These are phyloP conservation scores for Tuber indicum DNA, from an alignment of 495 filamentous ascomycete species.

Conservation along the genomic window DNA sequence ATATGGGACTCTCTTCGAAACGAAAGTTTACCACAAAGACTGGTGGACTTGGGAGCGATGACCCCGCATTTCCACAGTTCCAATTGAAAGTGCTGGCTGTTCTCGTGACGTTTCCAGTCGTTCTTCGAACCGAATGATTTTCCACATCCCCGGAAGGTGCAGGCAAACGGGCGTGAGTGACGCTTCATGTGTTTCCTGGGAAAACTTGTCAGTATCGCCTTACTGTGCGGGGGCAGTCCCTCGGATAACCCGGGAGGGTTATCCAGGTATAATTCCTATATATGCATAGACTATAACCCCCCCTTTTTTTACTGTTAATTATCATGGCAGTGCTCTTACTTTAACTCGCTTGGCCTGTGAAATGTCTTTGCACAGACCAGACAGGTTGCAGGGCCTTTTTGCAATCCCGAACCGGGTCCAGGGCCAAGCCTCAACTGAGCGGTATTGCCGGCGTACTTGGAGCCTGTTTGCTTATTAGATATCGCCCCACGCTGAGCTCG, in stretches of 20 bases:
- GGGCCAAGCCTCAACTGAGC: slow-evolving; percentile 5
- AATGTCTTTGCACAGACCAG: slow-evolving; percentile 24
- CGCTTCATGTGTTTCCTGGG: slow-evolving; percentile 80
- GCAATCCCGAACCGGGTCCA: not conserved
- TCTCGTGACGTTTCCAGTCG: slow-evolving; percentile 96
- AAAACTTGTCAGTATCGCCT: slow-evolving; percentile 12
- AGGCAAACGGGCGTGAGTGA: slow-evolving; percentile 79
- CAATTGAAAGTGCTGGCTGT: slow-evolving; percentile 69
- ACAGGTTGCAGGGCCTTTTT: slow-evolving; percentile 10
- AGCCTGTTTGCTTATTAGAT: not conserved
- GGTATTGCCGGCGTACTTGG: not conserved
- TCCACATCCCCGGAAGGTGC: slow-evolving; percentile 66
- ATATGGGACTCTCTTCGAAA: slow-evolving; percentile 57
- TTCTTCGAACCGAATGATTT: slow-evolving; percentile 87
- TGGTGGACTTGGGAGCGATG: slow-evolving; percentile 20
- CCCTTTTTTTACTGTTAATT: not conserved
- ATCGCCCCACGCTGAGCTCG: not conserved
- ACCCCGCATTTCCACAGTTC: slow-evolving; percentile 71
- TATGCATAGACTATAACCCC: not conserved
- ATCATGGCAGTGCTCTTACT: slow-evolving; percentile 18
- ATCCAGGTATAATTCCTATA: not conserved
- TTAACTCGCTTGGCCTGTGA: slow-evolving; percentile 30
- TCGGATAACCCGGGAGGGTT: not conserved
- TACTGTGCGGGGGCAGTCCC: not conserved
- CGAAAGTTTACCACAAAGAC: slow-evolving; percentile 54